Percentiles rank a stretch among this genome's conserved stretches.
Evolutionary conservation across 768 basidiomycete genomes (phyloP).

Genomic region (Megacollybia marginata): DNA sequence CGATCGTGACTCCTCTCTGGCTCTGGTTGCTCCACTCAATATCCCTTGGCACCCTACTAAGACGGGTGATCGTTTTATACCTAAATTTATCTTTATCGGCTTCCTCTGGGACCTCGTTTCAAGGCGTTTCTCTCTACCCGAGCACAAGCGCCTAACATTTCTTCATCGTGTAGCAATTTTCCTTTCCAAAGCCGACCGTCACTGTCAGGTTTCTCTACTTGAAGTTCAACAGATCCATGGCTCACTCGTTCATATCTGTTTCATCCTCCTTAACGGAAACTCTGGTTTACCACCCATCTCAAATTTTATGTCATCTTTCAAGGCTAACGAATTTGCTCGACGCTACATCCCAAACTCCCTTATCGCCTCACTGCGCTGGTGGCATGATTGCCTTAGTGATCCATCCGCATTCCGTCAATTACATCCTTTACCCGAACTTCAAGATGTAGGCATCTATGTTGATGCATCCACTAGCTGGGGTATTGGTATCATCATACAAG

Average conservation of each 20-base stretch:
- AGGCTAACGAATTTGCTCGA: no score
- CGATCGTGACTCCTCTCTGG: neutral
- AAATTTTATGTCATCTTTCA: no score
- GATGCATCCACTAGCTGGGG: conserved; percentile 3
- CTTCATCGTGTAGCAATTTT: neutral
- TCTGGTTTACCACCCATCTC: no score
- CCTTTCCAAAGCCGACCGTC: neutral
- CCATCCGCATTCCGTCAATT: neutral
- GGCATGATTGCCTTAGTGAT: no score
- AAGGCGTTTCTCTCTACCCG: conserved; percentile 9
- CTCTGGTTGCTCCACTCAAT: neutral
- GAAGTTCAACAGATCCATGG: no score
- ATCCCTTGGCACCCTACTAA: conserved; percentile 12
- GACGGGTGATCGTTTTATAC: conserved; percentile 2
- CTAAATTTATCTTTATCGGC: conserved; percentile 8
- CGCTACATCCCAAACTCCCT: no score
- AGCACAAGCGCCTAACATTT: conserved; percentile 5
- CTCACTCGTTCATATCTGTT: no score
- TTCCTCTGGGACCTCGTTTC: conserved; percentile 11
- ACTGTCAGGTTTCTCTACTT: neutral
- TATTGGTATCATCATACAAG: no score
- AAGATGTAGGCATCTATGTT: conserved; percentile 4
- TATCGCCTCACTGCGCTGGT: no score
- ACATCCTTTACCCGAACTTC: neutral
- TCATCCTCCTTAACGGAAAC: no score